Base-by-base conservation (phyloP, 805 yeast genomes). In the Wickerhamiella lipophila region DNA sequence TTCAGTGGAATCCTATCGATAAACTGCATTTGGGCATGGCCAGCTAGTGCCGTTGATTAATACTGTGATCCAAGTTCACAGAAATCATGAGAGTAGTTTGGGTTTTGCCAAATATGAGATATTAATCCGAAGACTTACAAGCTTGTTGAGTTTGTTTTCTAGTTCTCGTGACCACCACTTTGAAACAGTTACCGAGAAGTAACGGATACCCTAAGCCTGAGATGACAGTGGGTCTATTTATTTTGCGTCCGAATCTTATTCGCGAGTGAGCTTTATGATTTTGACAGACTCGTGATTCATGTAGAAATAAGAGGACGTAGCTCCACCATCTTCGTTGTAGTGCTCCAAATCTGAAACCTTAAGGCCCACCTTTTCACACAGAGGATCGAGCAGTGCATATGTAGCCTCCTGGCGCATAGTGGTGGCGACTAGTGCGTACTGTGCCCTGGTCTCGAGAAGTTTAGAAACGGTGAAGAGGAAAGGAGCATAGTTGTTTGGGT, bases 361-460 rank as follows among this genome's bases (percentile, higher is more conserved):
- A 9, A 41, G 36, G 15, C 43, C 47, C n/a, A 26, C 18, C 3
- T 25, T 32, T 13, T 36, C 36, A 27, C 48, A 45, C 26, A 22
- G 41, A 8, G 23, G 19, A 4, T 44, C 46, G 15, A 47, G 38
- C 23, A 47, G 42, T 5, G 56, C 49, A 1, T 73, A 56, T 0
- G 86, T 79, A 2, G 64, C 70, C 21, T 63, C 69, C 49, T 82
- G 86, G 47, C 97, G 65, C 2, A 81, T 71, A 0, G 96, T 83
- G 4, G 94, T 89, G 1, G 94, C 79, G 13, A 88, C 71, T 6
- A 74, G 49, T 19, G 68, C 52, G 50, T 54, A 1, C 19, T 32
- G 11, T 41, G 61, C 42, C 29, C 47, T 12, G 27, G 27, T 23
- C 6, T 42, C 15, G 60, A 53, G 19, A 56, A 61, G 46, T 55